A percentile compares a stretch with the other conserved stretches of the same genome.
phyloP scores from a whole-genome alignment of 192 early-diverging fungal species.

The Phycomyces nitens region DNA sequence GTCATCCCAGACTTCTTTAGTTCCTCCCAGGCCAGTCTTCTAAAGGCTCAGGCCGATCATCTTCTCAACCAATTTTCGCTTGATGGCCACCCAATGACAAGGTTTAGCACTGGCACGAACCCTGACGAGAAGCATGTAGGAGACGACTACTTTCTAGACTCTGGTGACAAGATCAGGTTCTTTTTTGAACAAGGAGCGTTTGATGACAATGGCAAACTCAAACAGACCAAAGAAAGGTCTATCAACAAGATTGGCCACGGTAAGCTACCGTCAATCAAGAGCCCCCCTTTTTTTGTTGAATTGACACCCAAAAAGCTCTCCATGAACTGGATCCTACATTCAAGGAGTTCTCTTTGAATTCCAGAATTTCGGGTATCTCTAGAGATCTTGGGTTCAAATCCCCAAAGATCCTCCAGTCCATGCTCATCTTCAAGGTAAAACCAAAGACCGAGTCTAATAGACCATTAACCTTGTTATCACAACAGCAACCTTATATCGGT shows the following conservation, averaged over 20 bases:
- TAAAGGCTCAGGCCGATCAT: slow-evolving; percentile 45
- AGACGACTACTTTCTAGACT: slow-evolving; percentile 86
- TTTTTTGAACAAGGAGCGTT: slow-evolving; percentile 89
- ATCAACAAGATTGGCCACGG: slow-evolving; percentile 94
- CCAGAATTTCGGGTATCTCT: slow-evolving; percentile 51
- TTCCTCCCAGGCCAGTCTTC: slow-evolving; percentile 35
- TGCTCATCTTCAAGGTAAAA: slow-evolving; percentile 87
- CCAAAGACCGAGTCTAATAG: too few species aligned
- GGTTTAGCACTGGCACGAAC: slow-evolving; percentile 66
- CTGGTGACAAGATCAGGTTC: slow-evolving; percentile 78
- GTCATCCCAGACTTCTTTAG: slow-evolving; percentile 68
- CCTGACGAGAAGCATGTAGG: slow-evolving; percentile 63
- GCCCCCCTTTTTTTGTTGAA: background rate
- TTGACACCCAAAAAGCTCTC: slow-evolving; percentile 40
- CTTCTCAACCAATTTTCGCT: slow-evolving; percentile 66
- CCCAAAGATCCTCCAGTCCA: slow-evolving; percentile 81
- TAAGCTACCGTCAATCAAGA: slow-evolving; percentile 15
- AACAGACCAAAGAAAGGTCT: slow-evolving; percentile 55
- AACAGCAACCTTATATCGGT: slow-evolving; percentile 52
- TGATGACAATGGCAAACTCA: slow-evolving; percentile 59
- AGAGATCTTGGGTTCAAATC: slow-evolving; percentile 59
- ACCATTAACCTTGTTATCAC: background rate
- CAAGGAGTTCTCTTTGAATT: slow-evolving; percentile 57
- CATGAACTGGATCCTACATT: slow-evolving; percentile 82
- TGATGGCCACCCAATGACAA: slow-evolving; percentile 68